Conservation (phyloP, 1,284 basidiomycete species). For the Lentinus polychrous region DNA sequence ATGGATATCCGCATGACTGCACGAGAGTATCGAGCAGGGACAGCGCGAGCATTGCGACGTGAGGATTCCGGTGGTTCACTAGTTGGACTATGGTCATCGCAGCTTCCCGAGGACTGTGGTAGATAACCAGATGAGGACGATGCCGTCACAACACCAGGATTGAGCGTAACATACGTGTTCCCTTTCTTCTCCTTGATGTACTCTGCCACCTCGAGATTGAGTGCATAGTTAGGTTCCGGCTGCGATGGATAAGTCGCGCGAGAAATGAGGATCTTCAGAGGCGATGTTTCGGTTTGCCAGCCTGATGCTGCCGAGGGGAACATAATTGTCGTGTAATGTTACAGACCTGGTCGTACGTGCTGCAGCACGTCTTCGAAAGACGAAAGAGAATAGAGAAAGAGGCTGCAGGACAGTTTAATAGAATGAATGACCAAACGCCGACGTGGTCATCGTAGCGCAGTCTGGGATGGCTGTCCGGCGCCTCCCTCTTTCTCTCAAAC, state of each 20-base stretch:
- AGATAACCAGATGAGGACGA: background rate
- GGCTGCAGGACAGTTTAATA: background rate
- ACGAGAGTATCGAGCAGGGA: slow-evolving; percentile 90
- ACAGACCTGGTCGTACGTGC: background rate
- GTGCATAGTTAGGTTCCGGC: slow-evolving; percentile 85
- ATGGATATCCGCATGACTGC: slow-evolving; percentile 92
- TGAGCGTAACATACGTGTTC: slow-evolving; percentile 67
- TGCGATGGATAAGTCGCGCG: slow-evolving; percentile 87
- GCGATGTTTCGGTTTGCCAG: slow-evolving; percentile 37
- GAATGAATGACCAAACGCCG: background rate
- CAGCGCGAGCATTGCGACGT: slow-evolving; percentile 80
- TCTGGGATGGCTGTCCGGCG: background rate
- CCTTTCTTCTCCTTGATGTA: slow-evolving; percentile 94
- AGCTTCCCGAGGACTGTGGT: slow-evolving; percentile 75
- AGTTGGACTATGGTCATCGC: slow-evolving; percentile 78
- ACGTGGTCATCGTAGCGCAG: background rate
- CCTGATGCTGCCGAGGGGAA: slow-evolving; percentile 15
- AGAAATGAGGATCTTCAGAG: slow-evolving; percentile 64
- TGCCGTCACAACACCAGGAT: background rate
- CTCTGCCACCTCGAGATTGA: slow-evolving; percentile 92
- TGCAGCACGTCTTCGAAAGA: background rate
- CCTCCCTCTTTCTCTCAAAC: background rate
- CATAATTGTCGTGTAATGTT: slow-evolving; percentile 11
- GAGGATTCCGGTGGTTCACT: slow-evolving; percentile 86
- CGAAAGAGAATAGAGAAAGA: background rate